phyloP scores from a whole-genome alignment of 805 yeast species.

The Candida michaelii region DNA sequence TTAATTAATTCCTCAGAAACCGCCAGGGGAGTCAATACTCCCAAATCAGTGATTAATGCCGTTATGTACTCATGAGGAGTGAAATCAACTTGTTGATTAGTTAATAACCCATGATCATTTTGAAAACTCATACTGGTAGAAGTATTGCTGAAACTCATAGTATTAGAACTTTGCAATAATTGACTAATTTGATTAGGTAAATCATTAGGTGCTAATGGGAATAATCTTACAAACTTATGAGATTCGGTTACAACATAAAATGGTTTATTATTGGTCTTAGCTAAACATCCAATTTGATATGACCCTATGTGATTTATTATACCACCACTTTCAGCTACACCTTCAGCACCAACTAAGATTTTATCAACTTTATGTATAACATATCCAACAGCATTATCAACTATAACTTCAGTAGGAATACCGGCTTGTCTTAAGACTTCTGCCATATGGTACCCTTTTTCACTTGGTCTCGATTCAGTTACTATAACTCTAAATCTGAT shows the following conservation, averaged over 20 bases:
- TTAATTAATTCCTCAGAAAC: constrained; percentile 98
- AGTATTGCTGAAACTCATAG: not conserved
- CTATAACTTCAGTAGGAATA: constrained; percentile 84
- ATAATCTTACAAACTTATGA: constrained; percentile 94
- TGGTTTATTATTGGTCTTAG: constrained; percentile 88
- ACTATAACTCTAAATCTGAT: constrained; percentile 87
- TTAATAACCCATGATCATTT: constrained; percentile 21
- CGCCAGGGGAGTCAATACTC: constrained; percentile 95
- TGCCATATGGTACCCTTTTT: constrained; percentile 74
- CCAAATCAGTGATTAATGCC: constrained; percentile 92
- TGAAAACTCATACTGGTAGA: constrained; percentile 13
- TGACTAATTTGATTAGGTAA: constrained; percentile 53
- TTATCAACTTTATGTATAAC: constrained; percentile 90
- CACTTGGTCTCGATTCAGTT: constrained; percentile 89
- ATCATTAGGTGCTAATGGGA: constrained; percentile 91
- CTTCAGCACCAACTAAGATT: constrained; percentile 96
- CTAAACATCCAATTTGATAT: constrained; percentile 90
- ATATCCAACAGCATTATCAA: constrained; percentile 92
- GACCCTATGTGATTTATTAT: constrained; percentile 94
- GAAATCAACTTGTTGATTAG: constrained; percentile 65
- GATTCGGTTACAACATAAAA: constrained; percentile 92
- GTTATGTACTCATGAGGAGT: constrained; percentile 96
- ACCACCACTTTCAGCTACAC: constrained; percentile 98
- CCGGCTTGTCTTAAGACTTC: constrained; percentile 62
- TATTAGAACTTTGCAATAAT: constrained; percentile 22